Evolutionary conservation across 2,329 filamentous ascomycete genomes (phyloP), one percentile per base, ranked within the genome.

Genomic region (Talaromyces pinophilus): DNA sequence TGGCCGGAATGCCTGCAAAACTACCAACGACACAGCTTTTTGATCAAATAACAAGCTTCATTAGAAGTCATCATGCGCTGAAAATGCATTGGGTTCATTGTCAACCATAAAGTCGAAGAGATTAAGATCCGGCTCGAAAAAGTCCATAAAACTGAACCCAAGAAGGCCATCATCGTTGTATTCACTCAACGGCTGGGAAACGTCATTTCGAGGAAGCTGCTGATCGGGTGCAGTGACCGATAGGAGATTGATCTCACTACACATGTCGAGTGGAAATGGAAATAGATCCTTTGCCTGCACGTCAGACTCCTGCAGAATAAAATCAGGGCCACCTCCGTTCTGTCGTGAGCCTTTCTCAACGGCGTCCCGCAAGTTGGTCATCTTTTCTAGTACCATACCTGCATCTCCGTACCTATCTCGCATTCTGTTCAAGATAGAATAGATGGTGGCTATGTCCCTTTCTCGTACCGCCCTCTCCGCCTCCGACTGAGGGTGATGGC

Each of bases 351-450:
- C 3, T 28, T 22, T 52, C 35, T 55, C 61, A 35, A 55, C 28
- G 6, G 33, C 54, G 19, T 42, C 38, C 42, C 25, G 61, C 40
- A 65, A 10, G 11, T n/a, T 65, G 11, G 25, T 19, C 52, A 65
- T 65, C n/a, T 65, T 65, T 10, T 22, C 54, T 30, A 65, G 13
- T 22, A 65, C 42, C 63, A 65, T 65, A 25, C 42, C 40, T 25
- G 63, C 63, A 35, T 60, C 63, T 8, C 63, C 63, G 30, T 65
- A 65, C n/a, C 35, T 59, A 22, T 48, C 40, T 60, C 42, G 35
- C 63, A 65, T 65, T 22, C 50, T 65, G 10, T 61, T 30, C 55
- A 65, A 35, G 33, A 65, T 28, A 33, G 57, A 65, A 22, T 15
- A 44, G 19, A 65, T 30, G 55, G 50, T 65, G 52, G 38, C n/a